Conservation (phyloP, 306 rosid genomes). For the Elaeagnus macrophylla region DNA sequence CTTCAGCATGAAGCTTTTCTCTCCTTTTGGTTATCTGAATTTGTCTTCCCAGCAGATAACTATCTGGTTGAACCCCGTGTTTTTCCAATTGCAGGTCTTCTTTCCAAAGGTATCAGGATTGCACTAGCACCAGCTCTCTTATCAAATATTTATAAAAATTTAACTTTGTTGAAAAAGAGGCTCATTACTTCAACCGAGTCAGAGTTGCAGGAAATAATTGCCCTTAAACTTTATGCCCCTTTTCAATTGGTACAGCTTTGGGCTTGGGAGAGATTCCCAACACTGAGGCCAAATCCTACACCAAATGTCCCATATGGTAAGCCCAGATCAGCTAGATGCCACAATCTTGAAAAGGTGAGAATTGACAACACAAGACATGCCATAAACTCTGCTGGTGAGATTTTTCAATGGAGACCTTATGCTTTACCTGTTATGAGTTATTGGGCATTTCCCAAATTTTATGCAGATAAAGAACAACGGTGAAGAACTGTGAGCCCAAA, state of each 20-base stretch:
- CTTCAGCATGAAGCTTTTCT: slow-evolving; percentile 53
- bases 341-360: neutral
- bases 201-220: neutral
- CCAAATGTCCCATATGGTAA: neutral
- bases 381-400: slow-evolving; percentile 8
- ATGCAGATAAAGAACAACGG: slow-evolving; percentile 22
- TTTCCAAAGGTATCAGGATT: slow-evolving; percentile 14
- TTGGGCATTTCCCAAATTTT: slow-evolving; percentile 12
- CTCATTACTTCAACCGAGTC: neutral
- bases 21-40: slow-evolving; percentile 34
- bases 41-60: slow-evolving; percentile 18
- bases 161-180: neutral
- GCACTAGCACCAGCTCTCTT: slow-evolving; percentile 12
- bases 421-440: neutral
- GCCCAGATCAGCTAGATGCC: slow-evolving; percentile 23
- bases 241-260: slow-evolving; percentile 15
- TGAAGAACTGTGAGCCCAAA: too few species aligned
- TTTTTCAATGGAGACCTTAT: slow-evolving; percentile 18
- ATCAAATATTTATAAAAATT: slow-evolving; percentile 14
- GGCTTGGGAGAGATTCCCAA: slow-evolving; percentile 18
- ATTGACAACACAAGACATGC: neutral
- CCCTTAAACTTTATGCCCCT: slow-evolving; percentile 11
- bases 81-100: slow-evolving; percentile 20
- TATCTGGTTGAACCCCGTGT: neutral
- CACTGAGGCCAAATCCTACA: neutral